Conservation (phyloP, 164 flowering plant genomes). For the Euptelea pleiosperma region DNA sequence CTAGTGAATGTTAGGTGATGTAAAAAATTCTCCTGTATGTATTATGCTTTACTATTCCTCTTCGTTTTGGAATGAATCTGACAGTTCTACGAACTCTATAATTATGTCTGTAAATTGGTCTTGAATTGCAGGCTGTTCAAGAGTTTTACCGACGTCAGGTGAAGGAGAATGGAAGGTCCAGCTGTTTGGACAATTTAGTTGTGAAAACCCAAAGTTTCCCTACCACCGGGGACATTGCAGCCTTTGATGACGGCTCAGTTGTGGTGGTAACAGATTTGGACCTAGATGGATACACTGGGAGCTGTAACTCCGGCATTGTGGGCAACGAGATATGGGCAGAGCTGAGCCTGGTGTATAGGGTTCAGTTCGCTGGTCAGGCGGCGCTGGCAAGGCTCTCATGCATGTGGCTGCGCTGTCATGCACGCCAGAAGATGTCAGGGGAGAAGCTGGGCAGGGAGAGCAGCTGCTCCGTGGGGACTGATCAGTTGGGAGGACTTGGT, state of each 20-base stretch:
- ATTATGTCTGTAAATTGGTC: no score
- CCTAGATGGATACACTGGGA: conserved; percentile 68
- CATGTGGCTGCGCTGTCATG: conserved; percentile 49
- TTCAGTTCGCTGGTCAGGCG: conserved; percentile 61
- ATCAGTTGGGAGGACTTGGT: conserved; percentile 43
- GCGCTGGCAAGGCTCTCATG: conserved; percentile 65
- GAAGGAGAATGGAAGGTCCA: conserved; percentile 20
- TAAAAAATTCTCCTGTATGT: no score
- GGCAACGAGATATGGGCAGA: conserved; percentile 57
- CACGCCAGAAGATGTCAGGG: conserved; percentile 24
- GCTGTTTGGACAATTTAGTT: conserved; percentile 17
- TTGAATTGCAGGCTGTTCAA: conserved; percentile 63
- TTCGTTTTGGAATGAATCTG: no score
- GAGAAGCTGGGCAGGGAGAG: conserved; percentile 29
- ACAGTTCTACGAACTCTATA: no score
- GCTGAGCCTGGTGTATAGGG: conserved; percentile 49
- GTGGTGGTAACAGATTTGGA: conserved; percentile 71
- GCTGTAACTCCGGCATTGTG: conserved; percentile 21
- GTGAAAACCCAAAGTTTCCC: no score
- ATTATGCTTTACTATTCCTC: no score
- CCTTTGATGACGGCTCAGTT: no score
- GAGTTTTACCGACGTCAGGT: conserved; percentile 47
- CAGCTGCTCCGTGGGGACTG: conserved; percentile 40
- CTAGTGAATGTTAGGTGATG: no score
- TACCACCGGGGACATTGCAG: no score